Evolutionary conservation across 208 protist species (phyloP).

Genomic region (Leishmania tropica): DNA sequence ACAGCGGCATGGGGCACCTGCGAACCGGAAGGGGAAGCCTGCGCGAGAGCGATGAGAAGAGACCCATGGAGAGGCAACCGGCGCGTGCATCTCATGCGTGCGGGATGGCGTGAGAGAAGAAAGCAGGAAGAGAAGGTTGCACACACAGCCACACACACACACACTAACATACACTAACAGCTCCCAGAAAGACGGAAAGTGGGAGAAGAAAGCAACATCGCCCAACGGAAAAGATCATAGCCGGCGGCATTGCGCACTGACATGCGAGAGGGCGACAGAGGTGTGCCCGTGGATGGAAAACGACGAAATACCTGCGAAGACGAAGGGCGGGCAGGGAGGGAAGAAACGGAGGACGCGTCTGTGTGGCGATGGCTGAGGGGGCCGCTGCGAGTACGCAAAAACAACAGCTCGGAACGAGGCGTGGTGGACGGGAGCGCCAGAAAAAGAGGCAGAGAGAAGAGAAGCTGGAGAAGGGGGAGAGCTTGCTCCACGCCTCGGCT

Average conservation of each 20-base stretch:
- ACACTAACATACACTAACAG: not conserved
- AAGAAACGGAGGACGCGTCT: too few species aligned
- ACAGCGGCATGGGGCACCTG: too few species aligned
- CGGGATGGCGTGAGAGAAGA: not conserved
- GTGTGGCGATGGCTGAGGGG: not conserved
- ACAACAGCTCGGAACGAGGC: not conserved
- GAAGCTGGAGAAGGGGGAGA: not conserved
- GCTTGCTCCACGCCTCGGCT: not conserved
- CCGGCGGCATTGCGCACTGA: not conserved
- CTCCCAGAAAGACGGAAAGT: not conserved
- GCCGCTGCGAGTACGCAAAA: not conserved
- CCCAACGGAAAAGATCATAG: not conserved
- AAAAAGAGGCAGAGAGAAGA: not conserved
- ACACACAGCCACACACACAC: not conserved
- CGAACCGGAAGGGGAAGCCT: not conserved
- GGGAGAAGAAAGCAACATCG: not conserved
- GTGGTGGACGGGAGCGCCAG: not conserved
- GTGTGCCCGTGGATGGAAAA: not conserved
- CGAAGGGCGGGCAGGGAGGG: not conserved
- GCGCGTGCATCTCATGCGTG: too few species aligned
- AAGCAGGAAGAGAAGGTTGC: not conserved
- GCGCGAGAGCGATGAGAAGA: not conserved
- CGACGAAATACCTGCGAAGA: not conserved
- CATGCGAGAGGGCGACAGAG: not conserved
- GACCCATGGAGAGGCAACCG: not conserved